phyloP scores from a whole-genome alignment of 164 flowering plant species.

The Vitis cinerea region DNA sequence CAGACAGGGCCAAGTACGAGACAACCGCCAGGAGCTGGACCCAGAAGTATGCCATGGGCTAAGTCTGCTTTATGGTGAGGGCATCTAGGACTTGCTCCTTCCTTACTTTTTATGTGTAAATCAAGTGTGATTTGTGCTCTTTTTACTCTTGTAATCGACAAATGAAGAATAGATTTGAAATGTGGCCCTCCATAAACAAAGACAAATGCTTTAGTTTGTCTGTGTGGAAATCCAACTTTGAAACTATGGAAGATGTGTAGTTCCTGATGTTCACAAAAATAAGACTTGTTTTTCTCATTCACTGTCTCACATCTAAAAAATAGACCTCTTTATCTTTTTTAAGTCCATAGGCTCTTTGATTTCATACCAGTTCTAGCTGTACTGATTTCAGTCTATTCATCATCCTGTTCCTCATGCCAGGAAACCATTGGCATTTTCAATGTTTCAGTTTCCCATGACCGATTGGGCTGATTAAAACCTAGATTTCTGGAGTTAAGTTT shows the following conservation, averaged over 20 bases:
- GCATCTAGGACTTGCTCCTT: slow-evolving; percentile 4
- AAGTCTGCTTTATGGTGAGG: slow-evolving; percentile 2
- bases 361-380: background rate
- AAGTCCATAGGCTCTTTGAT: background rate
- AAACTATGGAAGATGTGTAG: background rate
- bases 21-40: slow-evolving; percentile 58
- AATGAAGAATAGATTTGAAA: slow-evolving; percentile 3
- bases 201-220: background rate
- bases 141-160: slow-evolving; percentile 12
- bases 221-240: background rate
- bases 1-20: slow-evolving; percentile 49
- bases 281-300: no score
- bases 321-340: background rate
- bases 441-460: no score
- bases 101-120: slow-evolving; percentile 12
- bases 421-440: no score
- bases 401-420: no score
- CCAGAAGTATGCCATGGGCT: slow-evolving; percentile 65
- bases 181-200: background rate
- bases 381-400: background rate
- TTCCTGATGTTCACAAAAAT: background rate
- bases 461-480: no score
- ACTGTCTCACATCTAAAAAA: no score
- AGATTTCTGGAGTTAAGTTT: no score
- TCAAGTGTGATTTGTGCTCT: slow-evolving; percentile 14